Conservation (phyloP, 1,139 yeast genomes). For the Hyphopichia wangnamkhiaoensis region DNA sequence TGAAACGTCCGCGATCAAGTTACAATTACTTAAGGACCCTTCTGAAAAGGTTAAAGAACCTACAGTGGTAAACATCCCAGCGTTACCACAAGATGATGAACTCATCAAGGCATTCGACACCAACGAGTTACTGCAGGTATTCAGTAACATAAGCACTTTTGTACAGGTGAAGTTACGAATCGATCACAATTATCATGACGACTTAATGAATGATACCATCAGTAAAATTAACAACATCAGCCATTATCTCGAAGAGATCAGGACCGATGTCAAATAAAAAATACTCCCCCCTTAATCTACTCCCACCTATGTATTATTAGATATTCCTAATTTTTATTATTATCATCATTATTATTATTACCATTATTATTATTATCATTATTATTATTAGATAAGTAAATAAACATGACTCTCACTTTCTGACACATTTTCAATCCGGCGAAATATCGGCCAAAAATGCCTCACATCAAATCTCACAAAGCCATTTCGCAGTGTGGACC, state of each 20-base stretch:
- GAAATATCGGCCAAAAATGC: too few species aligned
- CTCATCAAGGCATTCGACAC: slow-evolving; percentile 13
- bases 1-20: too few species aligned
- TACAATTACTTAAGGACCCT: too few species aligned
- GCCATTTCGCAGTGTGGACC: too few species aligned
- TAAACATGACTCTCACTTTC: too few species aligned
- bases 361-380: too few species aligned
- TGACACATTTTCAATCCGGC: too few species aligned
- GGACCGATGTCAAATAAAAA: slow-evolving; percentile 8
- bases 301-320: too few species aligned
- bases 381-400: too few species aligned
- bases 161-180: slow-evolving; percentile 18
- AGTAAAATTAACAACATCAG: slow-evolving; percentile 19
- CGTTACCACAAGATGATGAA: slow-evolving; percentile 6
- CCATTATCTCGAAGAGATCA: slow-evolving; percentile 20
- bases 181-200: slow-evolving; percentile 10
- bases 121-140: slow-evolving; percentile 14
- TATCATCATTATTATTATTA: too few species aligned
- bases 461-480: too few species aligned
- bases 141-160: slow-evolving; percentile 18
- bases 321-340: too few species aligned
- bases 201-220: slow-evolving; percentile 15
- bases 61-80: not conserved
- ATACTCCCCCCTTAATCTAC: not conserved
- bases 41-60: not conserved